Evolutionary conservation across 1,284 basidiomycete genomes (phyloP).

Genomic region (Rhodotorula sp.): DNA sequence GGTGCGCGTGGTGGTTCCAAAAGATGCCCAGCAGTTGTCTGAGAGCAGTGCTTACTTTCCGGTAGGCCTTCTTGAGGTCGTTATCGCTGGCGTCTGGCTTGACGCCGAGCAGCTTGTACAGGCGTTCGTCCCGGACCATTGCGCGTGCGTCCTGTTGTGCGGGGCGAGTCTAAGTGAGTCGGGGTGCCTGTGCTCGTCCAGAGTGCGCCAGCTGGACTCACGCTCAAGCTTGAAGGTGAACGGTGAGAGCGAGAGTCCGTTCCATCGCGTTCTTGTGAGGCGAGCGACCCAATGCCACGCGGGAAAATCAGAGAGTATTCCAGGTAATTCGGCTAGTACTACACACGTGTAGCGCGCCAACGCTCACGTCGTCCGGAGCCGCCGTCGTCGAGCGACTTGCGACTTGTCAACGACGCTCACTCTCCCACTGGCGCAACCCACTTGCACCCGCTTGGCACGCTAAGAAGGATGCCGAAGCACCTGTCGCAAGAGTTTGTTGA

Average conservation of each 20-base stretch:
- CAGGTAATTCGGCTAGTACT: too few relatives aligned
- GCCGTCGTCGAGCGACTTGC: background rate
- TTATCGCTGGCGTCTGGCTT: slow-evolving; percentile 69
- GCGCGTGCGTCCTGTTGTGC: background rate
- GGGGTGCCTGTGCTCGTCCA: too few relatives aligned
- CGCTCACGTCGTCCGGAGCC: background rate
- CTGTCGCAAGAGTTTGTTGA: slow-evolving; percentile 13
- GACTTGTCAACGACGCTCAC: background rate
- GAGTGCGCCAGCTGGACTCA: background rate
- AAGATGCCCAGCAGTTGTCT: too few relatives aligned
- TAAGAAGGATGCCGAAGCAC: background rate
- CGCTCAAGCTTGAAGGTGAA: background rate
- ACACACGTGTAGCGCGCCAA: background rate
- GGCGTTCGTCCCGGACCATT: slow-evolving; percentile 26
- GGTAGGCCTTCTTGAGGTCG: slow-evolving; percentile 58
- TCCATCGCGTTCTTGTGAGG: too few relatives aligned
- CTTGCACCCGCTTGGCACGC: too few relatives aligned
- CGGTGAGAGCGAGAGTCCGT: too few relatives aligned
- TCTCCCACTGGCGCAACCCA: background rate
- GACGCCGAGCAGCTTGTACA: slow-evolving; percentile 75
- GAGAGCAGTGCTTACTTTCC: slow-evolving; percentile 28
- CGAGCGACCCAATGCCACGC: too few relatives aligned
- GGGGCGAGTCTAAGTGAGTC: background rate
- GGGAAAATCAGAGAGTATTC: too few relatives aligned
- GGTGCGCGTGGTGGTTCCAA: too few relatives aligned